Evolutionary conservation across 2,329 filamentous ascomycete genomes (phyloP), one percentile per base, ranked within the genome.

Genomic region (Plectosphaerella sp.): DNA sequence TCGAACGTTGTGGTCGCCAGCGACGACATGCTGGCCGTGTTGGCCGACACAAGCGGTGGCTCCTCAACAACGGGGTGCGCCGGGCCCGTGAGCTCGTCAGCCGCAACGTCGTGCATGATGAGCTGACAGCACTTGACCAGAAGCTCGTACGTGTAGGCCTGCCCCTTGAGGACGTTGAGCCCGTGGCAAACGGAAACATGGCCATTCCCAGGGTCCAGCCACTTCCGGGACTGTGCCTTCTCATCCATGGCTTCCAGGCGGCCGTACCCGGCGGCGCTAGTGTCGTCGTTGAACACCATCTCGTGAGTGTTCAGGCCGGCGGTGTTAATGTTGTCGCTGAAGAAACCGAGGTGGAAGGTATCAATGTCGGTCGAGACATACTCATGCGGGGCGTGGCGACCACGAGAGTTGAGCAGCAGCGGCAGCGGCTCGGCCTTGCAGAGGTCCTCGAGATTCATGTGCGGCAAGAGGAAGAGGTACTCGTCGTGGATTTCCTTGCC

Each of bases 361-460:
- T n/a, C n/a, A n/a, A 61, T 54, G 55, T 84, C 80, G 1, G 70
- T 68, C 0, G 60, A 65, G 0, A 75, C 75, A 56, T 85, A 86
- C 0, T 61, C 55, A 8, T 66, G 60, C 0, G 80, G 80, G 0
- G 59, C 53, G 51, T 80, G 59, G 0, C 76, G 71, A 5, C 70
- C 79, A 7, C 82, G 70, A 0, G 78, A 63, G 51, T 82, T 79
- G 11, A 86, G 60, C 18, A 85, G 65, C 7, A 85, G 61, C 0
- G 72, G 67, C 9, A 86, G 58, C 0, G 64, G 53, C 47, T 72
- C 76, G 0, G 71, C 61, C 20, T 73, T 67, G 0, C 59, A 49
- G 1, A 86, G 65, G 57, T 85, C 81, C 51, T 85, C 77, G 41
- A 78, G 67, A 56, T 85, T 86, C 60, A 85, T 74, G 45, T 76